phyloP scores from a whole-genome alignment of 495 filamentous ascomycete genomes.

The Clohesyomyces aquaticus region DNA sequence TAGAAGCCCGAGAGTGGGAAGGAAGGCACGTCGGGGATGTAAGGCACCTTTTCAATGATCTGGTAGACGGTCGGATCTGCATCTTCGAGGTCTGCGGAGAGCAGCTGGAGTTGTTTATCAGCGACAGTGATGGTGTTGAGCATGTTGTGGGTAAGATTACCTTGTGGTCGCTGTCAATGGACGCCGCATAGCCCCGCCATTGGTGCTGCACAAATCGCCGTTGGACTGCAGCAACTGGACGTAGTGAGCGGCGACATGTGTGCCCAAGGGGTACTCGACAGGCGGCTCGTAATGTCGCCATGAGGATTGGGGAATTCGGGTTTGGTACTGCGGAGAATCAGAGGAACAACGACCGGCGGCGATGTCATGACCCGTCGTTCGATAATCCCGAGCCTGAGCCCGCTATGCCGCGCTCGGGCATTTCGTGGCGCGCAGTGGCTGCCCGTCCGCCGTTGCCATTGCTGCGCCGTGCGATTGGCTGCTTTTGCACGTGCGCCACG shows the following conservation, averaged over 20 bases:
- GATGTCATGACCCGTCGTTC: slow-evolving; percentile 12
- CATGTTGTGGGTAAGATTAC: slow-evolving; percentile 43
- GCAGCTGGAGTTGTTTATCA: slow-evolving; percentile 60
- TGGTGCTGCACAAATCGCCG: slow-evolving; percentile 14
- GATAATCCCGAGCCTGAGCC: background rate
- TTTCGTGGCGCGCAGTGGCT: background rate
- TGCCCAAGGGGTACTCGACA: slow-evolving; percentile 30
- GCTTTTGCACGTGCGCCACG: background rate
- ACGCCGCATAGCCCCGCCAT: slow-evolving; percentile 54
- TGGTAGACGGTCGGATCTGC: slow-evolving; percentile 84
- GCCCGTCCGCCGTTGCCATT: slow-evolving; percentile 1
- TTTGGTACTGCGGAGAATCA: background rate
- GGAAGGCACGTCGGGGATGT: no score
- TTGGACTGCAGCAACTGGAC: slow-evolving; percentile 25
- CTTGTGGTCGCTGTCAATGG: slow-evolving; percentile 67
- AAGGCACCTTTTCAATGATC: slow-evolving; percentile 83
- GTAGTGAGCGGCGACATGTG: slow-evolving; percentile 8
- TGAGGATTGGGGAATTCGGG: slow-evolving; percentile 11
- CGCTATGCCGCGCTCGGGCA: background rate
- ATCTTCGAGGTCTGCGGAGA: slow-evolving; percentile 75
- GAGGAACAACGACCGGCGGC: background rate
- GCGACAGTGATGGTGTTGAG: background rate
- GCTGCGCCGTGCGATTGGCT: background rate
- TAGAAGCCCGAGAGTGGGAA: slow-evolving; percentile 22
- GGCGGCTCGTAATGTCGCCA: slow-evolving; percentile 35